These are phyloP conservation scores for Vitis hybrid DNA, from an alignment of 177 flowering plant genomes.

Conservation along the genomic window DNA sequence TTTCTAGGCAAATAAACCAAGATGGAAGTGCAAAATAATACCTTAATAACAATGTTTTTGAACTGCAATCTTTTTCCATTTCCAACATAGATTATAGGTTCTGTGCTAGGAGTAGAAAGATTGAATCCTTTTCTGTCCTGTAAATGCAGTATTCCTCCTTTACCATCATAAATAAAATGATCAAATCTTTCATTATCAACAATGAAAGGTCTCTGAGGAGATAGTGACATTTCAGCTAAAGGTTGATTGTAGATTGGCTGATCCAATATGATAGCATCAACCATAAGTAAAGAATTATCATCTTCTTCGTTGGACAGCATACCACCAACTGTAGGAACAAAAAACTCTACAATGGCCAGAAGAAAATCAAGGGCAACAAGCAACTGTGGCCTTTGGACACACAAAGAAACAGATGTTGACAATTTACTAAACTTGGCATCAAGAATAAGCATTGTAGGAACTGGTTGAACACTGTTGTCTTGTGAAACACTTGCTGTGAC, in stretches of 20 bases:
- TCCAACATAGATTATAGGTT: constrained; percentile 78
- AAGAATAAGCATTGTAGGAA: constrained; percentile 80
- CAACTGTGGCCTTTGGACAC: constrained; percentile 87
- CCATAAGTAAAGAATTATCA: constrained; percentile 32
- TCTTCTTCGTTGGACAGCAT: constrained; percentile 59
- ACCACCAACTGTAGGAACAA: constrained; percentile 70
- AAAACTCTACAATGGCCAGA: constrained; percentile 86
- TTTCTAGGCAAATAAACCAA: constrained; percentile 1
- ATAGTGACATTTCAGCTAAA: constrained; percentile 54
- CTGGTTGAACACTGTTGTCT: constrained; percentile 23
- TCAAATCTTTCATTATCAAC: constrained; percentile 82
- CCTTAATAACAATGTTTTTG: constrained; percentile 79
- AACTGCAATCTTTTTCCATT: constrained; percentile 80
- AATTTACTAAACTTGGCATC: constrained; percentile 71
- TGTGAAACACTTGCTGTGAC: constrained; percentile 16
- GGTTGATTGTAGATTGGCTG: constrained; percentile 61
- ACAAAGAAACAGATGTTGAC: constrained; percentile 56
- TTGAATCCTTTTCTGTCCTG: constrained; percentile 61
- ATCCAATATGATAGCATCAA: constrained; percentile 67
- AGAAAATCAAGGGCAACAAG: constrained; percentile 98
- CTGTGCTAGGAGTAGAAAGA: constrained; percentile 54
- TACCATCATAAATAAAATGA: constrained; percentile 81
- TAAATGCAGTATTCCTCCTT: constrained; percentile 66
- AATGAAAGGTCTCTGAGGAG: constrained; percentile 75
- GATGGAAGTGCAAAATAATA: constrained; percentile 12